phyloP scores from a whole-genome alignment of 1,284 basidiomycete genomes.

The Moniliophthora roreri region DNA sequence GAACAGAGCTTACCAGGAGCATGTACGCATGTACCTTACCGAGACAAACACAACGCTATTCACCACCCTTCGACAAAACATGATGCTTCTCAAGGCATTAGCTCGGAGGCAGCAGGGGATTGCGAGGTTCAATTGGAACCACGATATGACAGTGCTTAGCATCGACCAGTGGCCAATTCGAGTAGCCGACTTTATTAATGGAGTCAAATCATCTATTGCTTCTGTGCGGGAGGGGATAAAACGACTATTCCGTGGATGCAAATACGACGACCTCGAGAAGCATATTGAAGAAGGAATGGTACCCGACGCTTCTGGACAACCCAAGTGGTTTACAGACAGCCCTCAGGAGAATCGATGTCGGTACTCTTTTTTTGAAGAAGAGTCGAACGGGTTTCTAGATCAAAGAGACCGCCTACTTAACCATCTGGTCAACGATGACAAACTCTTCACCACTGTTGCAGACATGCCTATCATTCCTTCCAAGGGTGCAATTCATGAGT shows the following conservation, averaged over 20 bases:
- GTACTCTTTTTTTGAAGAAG: conserved; percentile 7
- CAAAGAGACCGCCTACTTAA: not conserved
- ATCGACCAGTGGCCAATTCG: conserved; percentile 4
- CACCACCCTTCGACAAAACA: conserved; percentile 4
- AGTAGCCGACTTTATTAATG: not conserved
- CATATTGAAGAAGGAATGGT: not conserved
- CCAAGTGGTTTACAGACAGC: conserved; percentile 9
- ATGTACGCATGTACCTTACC: not conserved
- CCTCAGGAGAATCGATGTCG: not conserved
- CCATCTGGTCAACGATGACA: not conserved
- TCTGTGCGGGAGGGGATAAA: not conserved
- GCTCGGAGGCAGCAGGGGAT: conserved; percentile 5
- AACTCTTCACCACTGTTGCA: not conserved
- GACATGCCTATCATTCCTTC: not conserved
- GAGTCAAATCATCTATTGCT: not conserved
- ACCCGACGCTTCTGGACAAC: not conserved
- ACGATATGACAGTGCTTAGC: not conserved
- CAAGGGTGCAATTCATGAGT: conserved; percentile 1
- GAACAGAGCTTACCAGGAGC: not conserved
- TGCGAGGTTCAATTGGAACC: not conserved
- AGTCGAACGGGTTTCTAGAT: not conserved
- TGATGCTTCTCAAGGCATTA: not conserved
- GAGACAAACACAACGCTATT: not conserved
- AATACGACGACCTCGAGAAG: conserved; percentile 3
- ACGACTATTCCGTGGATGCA: conserved; percentile 3